Evolutionary conservation across 495 filamentous ascomycete species (phyloP), one percentile per base, ranked within the genome.

Genomic region (Lepidopterella palustris): DNA sequence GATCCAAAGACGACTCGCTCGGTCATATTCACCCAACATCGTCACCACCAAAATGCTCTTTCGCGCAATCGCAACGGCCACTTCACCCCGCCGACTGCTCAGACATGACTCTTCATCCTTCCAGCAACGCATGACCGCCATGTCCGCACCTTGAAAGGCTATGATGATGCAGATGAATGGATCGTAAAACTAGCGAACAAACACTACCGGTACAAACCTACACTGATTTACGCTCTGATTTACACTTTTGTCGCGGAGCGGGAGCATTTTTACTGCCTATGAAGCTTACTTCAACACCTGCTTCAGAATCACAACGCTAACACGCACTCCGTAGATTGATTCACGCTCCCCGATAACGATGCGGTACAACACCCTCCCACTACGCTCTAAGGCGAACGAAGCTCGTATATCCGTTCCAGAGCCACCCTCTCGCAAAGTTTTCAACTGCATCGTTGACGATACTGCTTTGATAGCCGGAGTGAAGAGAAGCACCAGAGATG

Each of bases 401-500:
- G 31, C 25, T 18, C 60, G 54, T 62, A 51, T 56, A 55, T 60
- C 59, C 52, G 51, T 20, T 23, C 64, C 57, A 31, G 59, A 53
- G 20, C 56, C 27, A 25, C 67, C 82, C 26, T 73, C 74, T 45
- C 77, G 82, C 68, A 87, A 85, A 74, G 74, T 84, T 70, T 85
- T 85, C 72, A 84, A 86, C 74, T 88, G 86, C 76, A 83, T 87
- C 67, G 80, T 87, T 70, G 86, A 89, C 71, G 86, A 87, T 66
- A 85, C 83, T 53, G 86, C 84, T 29, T 69, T 88, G 63, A 81
- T 84, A 25, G 84, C 82, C 59, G 84, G 84, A 52, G 85, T 87
- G 67, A 84, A 80, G 64, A 82, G 81, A 67, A 70, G 64, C 58
- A 74, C 73, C 29, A 64, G 71, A 58, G 72, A 76, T 56, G 72